These are phyloP conservation scores for Camellia lanceoleosa DNA, from an alignment of 148 eudicot species.

Conservation along the genomic window DNA sequence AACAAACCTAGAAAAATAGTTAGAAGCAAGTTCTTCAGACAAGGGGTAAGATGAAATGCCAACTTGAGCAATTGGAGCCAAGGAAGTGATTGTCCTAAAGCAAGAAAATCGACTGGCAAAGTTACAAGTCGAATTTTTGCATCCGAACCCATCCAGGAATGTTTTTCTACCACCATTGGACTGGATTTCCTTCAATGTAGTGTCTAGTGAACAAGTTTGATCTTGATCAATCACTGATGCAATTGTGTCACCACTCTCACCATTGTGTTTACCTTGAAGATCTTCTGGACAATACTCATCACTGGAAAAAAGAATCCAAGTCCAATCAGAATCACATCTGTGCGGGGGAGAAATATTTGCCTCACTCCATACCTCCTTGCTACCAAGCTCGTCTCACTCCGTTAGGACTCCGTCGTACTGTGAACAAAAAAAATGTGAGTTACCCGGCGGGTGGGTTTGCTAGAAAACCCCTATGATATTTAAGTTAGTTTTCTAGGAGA, in stretches of 20 bases:
- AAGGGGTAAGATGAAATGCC: conserved; percentile 43
- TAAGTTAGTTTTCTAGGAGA: no score
- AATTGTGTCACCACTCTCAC: conserved; percentile 8
- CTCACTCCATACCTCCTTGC: no score
- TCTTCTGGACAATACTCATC: conserved; percentile 44
- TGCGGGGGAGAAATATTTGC: no score
- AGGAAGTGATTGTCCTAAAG: conserved; percentile 62
- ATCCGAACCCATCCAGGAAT: conserved; percentile 22
- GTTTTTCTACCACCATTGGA: conserved; percentile 32
- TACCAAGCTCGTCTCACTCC: no score
- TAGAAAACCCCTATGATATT: no score
- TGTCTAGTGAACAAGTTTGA: conserved; percentile 21
- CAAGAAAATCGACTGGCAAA: conserved; percentile 56
- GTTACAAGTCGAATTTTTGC: conserved; percentile 39
- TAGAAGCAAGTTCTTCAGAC: background rate
- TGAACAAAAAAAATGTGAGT: no score
- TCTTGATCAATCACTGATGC: conserved; percentile 10
- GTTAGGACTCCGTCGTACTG: no score
- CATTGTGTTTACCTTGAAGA: conserved; percentile 12
- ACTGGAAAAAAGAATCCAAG: conserved; percentile 33
- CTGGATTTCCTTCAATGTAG: background rate
- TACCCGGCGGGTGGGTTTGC: no score
- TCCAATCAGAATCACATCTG: background rate
- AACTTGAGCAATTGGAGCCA: conserved; percentile 73
- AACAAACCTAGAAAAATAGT: no score